These are phyloP conservation scores for Coelastrella sp. DNA, from an alignment of 139 green algal genomes.

Conservation along the genomic window DNA sequence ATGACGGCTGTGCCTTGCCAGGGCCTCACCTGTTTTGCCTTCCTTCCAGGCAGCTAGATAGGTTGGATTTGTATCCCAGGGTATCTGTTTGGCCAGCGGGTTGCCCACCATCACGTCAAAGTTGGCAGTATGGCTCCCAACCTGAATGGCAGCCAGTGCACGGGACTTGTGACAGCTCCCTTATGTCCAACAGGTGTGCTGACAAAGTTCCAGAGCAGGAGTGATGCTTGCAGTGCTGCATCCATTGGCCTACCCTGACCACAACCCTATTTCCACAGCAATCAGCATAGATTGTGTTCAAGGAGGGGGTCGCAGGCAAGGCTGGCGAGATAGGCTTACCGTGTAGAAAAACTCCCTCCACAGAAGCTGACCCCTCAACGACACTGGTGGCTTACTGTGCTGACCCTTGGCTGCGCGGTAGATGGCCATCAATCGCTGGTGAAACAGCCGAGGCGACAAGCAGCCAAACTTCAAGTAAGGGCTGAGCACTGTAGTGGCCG, in stretches of 20 bases:
- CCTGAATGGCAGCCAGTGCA: constrained; percentile 32
- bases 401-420: constrained; percentile 47
- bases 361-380: constrained; percentile 85
- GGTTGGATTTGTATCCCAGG: constrained; percentile 70
- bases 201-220: too few relatives aligned
- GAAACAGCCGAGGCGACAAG: constrained; percentile 53
- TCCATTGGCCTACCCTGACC: too few relatives aligned
- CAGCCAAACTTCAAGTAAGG: constrained; percentile 91
- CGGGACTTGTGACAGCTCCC: too few relatives aligned
- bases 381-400: constrained; percentile 86
- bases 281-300: too few relatives aligned
- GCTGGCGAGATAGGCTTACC: constrained; percentile 32
- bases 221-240: too few relatives aligned
- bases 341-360: constrained; percentile 92
- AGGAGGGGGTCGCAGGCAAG: too few relatives aligned
- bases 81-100: constrained; percentile 85
- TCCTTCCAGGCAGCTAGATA: constrained; percentile 79
- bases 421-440: constrained; percentile 48
- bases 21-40: constrained; percentile 31
- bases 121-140: constrained; percentile 77
- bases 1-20: background rate
- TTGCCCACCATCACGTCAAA: constrained; percentile 93
- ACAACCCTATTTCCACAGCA: too few relatives aligned
- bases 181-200: too few relatives aligned
- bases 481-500: constrained; percentile 88